phyloP scores from a whole-genome alignment of 2,329 filamentous ascomycete genomes.

The Paracorniculantispora psalliotae region DNA sequence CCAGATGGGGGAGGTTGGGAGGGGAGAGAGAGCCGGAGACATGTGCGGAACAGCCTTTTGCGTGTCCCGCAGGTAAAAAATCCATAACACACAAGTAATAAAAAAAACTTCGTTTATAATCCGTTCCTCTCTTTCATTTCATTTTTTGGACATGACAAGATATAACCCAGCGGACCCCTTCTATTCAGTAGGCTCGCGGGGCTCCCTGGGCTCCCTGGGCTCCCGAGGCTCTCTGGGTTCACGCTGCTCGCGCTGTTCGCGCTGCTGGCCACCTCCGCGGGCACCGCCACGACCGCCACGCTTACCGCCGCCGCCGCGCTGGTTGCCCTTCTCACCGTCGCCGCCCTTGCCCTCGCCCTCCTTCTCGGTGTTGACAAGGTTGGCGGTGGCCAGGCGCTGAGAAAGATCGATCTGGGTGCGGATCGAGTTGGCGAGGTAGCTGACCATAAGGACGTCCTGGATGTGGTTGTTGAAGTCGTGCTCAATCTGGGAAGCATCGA shows the following conservation, averaged over 20 bases:
- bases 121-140: slow-evolving; percentile 16
- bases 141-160: background rate
- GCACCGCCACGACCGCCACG: slow-evolving; percentile 48
- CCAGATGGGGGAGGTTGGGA: background rate
- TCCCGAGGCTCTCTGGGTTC: slow-evolving; percentile 31
- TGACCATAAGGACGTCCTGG: slow-evolving; percentile 96
- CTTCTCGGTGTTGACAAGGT: slow-evolving; percentile 49
- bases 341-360: slow-evolving; percentile 42
- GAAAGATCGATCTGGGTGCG: slow-evolving; percentile 98
- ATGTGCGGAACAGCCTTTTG: background rate
- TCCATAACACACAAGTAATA: slow-evolving; percentile 3
- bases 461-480: slow-evolving; percentile 99
- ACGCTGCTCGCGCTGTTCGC: slow-evolving; percentile 42
- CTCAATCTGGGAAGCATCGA: slow-evolving; percentile 85
- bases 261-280: slow-evolving; percentile 46
- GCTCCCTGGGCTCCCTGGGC: slow-evolving; percentile 28
- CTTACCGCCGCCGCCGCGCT: slow-evolving; percentile 45
- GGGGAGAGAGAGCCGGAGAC: background rate
- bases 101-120: slow-evolving; percentile 3
- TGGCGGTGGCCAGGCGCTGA: slow-evolving; percentile 83
- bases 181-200: slow-evolving; percentile 29
- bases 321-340: slow-evolving; percentile 38
- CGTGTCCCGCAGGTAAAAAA: background rate
- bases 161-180: slow-evolving; percentile 1
- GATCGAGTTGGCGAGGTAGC: slow-evolving; percentile 97